These are phyloP conservation scores for Lentinula sp. DNA, from an alignment of 768 basidiomycete species.

Conservation along the genomic window DNA sequence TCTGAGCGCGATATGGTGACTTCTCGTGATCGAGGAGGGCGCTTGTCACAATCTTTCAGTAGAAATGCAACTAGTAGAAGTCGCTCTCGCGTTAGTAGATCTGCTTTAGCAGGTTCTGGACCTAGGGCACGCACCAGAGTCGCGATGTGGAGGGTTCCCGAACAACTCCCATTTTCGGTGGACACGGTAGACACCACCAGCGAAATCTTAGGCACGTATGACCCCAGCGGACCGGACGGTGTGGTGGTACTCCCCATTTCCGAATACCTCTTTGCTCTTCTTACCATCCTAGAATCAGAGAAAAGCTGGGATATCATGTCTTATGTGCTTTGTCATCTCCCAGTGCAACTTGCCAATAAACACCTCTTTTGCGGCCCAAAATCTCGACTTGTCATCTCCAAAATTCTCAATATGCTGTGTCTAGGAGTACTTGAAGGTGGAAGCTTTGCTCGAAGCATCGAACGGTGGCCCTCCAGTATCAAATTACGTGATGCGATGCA, in stretches of 20 bases:
- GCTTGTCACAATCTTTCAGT: constrained; percentile 23
- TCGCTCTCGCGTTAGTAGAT: constrained; percentile 45
- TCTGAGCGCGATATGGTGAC: constrained; percentile 46
- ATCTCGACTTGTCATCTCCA: constrained; percentile 55
- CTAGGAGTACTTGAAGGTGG: constrained; percentile 50
- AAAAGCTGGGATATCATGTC: constrained; percentile 91
- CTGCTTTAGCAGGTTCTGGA: constrained; percentile 20
- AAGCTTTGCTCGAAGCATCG: constrained; percentile 47
- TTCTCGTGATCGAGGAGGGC: constrained; percentile 47
- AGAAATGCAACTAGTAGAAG: constrained; percentile 51
- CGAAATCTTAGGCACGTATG: constrained; percentile 63
- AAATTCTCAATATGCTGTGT: constrained; percentile 63
- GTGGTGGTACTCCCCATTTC: constrained; percentile 65
- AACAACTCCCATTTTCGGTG: constrained; percentile 51
- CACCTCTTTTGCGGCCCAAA: constrained; percentile 93
- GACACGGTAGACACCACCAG: constrained; percentile 55
- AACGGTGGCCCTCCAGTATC: constrained; percentile 52
- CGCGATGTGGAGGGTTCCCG: constrained; percentile 66
- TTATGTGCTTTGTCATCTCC: constrained; percentile 87
- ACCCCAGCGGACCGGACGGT: constrained; percentile 38
- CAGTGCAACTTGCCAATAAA: constrained; percentile 89
- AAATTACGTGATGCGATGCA: constrained; percentile 74
- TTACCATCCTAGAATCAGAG: constrained; percentile 65
- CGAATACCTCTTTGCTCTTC: constrained; percentile 57
- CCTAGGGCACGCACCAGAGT: background rate